Conservation (phyloP, 1,139 yeast genomes). For the Pneumocystis carinii region DNA sequence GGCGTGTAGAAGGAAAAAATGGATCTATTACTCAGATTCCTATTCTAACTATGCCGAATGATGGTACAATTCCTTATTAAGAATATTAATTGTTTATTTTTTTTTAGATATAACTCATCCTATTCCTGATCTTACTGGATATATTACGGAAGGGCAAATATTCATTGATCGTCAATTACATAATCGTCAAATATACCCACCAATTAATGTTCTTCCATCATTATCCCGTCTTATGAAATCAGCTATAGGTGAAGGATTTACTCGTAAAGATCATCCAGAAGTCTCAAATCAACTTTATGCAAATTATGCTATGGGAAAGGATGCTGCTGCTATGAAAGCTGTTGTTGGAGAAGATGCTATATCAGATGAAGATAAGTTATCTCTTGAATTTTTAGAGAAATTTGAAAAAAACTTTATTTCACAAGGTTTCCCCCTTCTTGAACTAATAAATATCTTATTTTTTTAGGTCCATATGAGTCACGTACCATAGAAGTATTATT, state of each 20-base stretch:
- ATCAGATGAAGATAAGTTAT: constrained; percentile 90
- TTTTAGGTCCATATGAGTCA: constrained; percentile 9
- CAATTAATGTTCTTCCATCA: constrained; percentile 93
- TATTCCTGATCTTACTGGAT: constrained; percentile 98
- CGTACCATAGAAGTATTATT: constrained; percentile 8
- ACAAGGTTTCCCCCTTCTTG: constrained; percentile 51
- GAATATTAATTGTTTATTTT: not conserved
- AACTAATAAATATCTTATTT: not conserved
- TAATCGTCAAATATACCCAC: constrained; percentile 96
- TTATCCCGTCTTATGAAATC: constrained; percentile 96
- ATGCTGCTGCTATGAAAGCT: constrained; percentile 99
- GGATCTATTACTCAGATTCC: constrained; percentile 99
- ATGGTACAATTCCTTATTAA: constrained; percentile 23
- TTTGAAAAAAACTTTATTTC: constrained; percentile 88
- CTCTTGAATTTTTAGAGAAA: constrained; percentile 92
- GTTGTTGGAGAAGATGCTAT: constrained; percentile 99
- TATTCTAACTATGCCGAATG: constrained; percentile 97
- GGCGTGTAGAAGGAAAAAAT: constrained; percentile 98
- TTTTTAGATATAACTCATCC: constrained; percentile 86
- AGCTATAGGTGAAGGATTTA: constrained; percentile 99
- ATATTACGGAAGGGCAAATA: constrained; percentile 97
- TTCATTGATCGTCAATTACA: constrained; percentile 90
- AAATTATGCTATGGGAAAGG: constrained; percentile 97
- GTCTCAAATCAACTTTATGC: constrained; percentile 98
- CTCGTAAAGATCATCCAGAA: constrained; percentile 98